These are phyloP conservation scores for Zangia roseola DNA, from an alignment of 768 basidiomycete species.

Conservation along the genomic window DNA sequence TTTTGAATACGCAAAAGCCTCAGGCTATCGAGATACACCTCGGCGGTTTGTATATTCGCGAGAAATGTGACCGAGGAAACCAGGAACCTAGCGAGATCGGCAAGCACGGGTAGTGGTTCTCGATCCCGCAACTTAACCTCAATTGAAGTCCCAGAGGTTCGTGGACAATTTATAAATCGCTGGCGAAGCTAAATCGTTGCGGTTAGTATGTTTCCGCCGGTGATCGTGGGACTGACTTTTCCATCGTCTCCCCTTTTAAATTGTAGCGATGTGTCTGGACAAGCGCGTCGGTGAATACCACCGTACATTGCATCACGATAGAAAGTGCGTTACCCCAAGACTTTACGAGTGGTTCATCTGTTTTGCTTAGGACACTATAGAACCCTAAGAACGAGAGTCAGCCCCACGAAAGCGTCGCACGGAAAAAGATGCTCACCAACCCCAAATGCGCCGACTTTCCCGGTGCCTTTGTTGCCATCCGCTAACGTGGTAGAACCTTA, in stretches of 20 bases:
- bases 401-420: not conserved
- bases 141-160: conserved; percentile 2
- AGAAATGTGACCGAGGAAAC: conserved; percentile 13
- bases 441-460: conserved; percentile 19
- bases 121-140: conserved; percentile 7
- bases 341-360: conserved; percentile 12
- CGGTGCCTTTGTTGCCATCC: conserved; percentile 8
- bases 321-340: conserved; percentile 5
- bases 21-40: not conserved
- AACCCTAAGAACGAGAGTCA: conserved; percentile 7
- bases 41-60: conserved; percentile 1
- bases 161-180: not conserved
- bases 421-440: conserved; percentile 7
- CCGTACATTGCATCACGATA: not conserved
- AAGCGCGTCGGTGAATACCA: not conserved
- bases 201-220: not conserved
- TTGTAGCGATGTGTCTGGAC: conserved; percentile 13
- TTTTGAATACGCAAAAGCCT: conserved; percentile 3
- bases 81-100: conserved; percentile 9
- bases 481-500: not conserved
- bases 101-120: conserved; percentile 5
- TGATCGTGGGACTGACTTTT: not conserved
- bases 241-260: conserved; percentile 8
- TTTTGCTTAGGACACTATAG: conserved; percentile 18
- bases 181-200: conserved; percentile 6